These are phyloP conservation scores for Lasiosphaeris hirsuta DNA, from an alignment of 495 filamentous ascomycete species.

Conservation along the genomic window DNA sequence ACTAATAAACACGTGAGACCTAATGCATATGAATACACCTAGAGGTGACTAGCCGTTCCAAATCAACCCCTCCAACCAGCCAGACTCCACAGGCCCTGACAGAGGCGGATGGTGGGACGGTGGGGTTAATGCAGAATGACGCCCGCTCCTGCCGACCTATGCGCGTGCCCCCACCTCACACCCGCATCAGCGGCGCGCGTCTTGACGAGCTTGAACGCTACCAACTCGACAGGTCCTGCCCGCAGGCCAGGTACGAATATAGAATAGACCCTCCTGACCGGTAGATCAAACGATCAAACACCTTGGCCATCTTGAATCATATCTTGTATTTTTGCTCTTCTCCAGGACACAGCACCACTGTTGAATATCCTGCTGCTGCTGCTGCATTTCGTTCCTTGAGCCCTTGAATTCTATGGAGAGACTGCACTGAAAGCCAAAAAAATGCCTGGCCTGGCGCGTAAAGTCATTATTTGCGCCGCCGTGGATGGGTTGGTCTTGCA, in stretches of 20 bases:
- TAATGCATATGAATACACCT: no score
- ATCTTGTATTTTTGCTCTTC: not conserved
- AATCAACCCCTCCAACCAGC: no score
- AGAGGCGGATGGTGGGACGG: constrained; percentile 1
- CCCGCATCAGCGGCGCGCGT: constrained; percentile 6
- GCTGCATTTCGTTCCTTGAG: not conserved
- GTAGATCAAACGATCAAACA: constrained; percentile 4
- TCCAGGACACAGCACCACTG: not conserved
- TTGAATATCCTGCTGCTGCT: not conserved
- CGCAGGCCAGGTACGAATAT: constrained; percentile 9
- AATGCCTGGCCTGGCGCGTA: constrained; percentile 76
- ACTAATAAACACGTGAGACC: no score
- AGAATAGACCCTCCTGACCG: not conserved
- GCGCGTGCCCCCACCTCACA: constrained; percentile 14
- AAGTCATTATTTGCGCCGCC: constrained; percentile 75
- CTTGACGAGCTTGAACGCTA: not conserved
- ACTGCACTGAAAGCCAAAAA: constrained; percentile 1
- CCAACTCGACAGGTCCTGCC: not conserved
- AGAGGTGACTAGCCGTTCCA: no score
- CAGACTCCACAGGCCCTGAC: not conserved
- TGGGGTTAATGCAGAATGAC: constrained; percentile 21
- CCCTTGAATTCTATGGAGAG: constrained; percentile 1
- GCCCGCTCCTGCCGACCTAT: not conserved
- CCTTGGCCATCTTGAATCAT: not conserved
- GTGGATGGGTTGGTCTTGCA: constrained; percentile 85